Evolutionary conservation across 2,329 filamentous ascomycete genomes (phyloP).

Genomic region (Colletotrichum cordylinicola): DNA sequence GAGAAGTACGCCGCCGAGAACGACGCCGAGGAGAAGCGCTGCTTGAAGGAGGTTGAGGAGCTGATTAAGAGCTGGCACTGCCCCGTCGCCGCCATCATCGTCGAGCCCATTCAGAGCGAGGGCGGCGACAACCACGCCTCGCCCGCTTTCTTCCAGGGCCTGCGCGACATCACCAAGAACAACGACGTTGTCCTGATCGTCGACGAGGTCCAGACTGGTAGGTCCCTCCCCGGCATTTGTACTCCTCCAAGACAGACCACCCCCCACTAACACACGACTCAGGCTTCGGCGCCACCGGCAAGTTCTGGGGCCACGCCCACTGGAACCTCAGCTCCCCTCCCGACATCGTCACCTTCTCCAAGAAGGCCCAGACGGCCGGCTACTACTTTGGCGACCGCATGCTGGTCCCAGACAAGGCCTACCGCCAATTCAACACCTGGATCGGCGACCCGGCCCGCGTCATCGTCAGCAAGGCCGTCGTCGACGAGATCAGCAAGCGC

Average conservation of each 20-base stretch:
- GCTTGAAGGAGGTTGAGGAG: constrained; percentile 75
- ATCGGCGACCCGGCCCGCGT: constrained; percentile 83
- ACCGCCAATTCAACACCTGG: constrained; percentile 89
- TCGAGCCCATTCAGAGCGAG: constrained; percentile 85
- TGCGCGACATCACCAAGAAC: constrained; percentile 74
- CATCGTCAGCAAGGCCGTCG: constrained; percentile 78
- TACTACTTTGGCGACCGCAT: constrained; percentile 82
- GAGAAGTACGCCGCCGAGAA: constrained; percentile 74
- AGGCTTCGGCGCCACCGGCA: constrained; percentile 83
- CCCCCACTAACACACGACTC: neutral
- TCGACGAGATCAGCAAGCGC: constrained; percentile 74
- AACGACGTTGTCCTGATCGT: constrained; percentile 78
- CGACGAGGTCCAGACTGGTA: constrained; percentile 78
- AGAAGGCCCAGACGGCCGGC: constrained; percentile 85
- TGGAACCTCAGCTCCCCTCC: constrained; percentile 76
- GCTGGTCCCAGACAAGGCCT: constrained; percentile 79
- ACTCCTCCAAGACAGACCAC: neutral
- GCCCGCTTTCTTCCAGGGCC: constrained; percentile 77
- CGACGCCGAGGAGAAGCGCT: constrained; percentile 72
- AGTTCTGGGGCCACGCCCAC: constrained; percentile 89
- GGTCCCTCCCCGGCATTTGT: neutral
- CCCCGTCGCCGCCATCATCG: constrained; percentile 75
- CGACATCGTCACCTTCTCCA: constrained; percentile 88
- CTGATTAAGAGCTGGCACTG: constrained; percentile 71
- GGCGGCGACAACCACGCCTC: constrained; percentile 86